phyloP scores from a whole-genome alignment of 805 yeast genomes.

The Scheffersomyces amazonensis region DNA sequence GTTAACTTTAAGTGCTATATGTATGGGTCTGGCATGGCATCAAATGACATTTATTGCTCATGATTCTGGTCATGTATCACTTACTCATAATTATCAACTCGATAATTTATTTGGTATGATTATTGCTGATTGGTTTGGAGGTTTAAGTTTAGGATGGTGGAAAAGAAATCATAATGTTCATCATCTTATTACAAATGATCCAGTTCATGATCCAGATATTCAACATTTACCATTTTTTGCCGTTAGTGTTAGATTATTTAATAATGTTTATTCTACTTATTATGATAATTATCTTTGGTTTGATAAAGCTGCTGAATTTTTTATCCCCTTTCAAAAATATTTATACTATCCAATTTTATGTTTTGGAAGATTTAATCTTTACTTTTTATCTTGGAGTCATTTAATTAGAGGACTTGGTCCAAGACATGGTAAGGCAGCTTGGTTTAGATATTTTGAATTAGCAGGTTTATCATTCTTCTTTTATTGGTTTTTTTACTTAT shows the following conservation, averaged over 20 bases:
- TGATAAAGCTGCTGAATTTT: slow-evolving; percentile 58
- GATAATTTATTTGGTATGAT: slow-evolving; percentile 74
- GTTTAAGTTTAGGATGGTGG: slow-evolving; percentile 93
- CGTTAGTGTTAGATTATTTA: slow-evolving; percentile 68
- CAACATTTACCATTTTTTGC: slow-evolving; percentile 92
- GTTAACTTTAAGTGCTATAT: slow-evolving; percentile 56
- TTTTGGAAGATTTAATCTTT: slow-evolving; percentile 84
- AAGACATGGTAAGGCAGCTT: slow-evolving; percentile 74
- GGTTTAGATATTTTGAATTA: slow-evolving; percentile 79
- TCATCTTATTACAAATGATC: slow-evolving; percentile 87
- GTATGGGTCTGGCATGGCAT: slow-evolving; percentile 81
- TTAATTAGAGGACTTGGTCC: slow-evolving; percentile 78
- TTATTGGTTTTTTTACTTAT: slow-evolving; percentile 77
- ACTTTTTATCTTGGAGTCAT: slow-evolving; percentile 78
- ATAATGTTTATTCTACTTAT: slow-evolving; percentile 73
- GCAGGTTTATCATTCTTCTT: slow-evolving; percentile 66
- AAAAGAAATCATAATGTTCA: slow-evolving; percentile 92
- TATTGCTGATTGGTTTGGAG: slow-evolving; percentile 82
- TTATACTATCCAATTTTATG: slow-evolving; percentile 75
- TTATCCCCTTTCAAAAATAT: slow-evolving; percentile 65
- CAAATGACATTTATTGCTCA: slow-evolving; percentile 86
- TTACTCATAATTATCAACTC: slow-evolving; percentile 73
- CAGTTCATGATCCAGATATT: slow-evolving; percentile 91
- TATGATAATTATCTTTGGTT: slow-evolving; percentile 67
- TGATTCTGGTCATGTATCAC: slow-evolving; percentile 85